Percentiles rank a stretch among this genome's conserved stretches.
Evolutionary conservation across 208 protist species (phyloP).

Genomic region (Vickermania ingenoplastis): DNA sequence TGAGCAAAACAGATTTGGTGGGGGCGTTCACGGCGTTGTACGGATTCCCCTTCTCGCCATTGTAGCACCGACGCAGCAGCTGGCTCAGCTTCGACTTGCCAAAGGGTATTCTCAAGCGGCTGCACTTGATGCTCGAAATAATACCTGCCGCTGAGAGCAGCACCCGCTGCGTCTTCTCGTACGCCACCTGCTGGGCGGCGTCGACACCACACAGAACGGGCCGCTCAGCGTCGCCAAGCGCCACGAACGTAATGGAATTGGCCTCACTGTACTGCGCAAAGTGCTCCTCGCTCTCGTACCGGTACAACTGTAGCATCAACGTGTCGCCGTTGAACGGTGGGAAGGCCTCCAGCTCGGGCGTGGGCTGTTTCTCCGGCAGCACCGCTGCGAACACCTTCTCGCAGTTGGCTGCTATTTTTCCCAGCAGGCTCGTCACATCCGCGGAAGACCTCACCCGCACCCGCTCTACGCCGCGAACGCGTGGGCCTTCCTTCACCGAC

Average conservation of each 20-base stretch:
- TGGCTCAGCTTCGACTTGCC: slow-evolving; percentile 87
- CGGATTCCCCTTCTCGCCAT: slow-evolving; percentile 77
- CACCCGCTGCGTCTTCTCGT: slow-evolving; percentile 73
- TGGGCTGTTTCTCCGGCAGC: slow-evolving; percentile 66
- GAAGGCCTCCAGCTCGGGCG: slow-evolving; percentile 67
- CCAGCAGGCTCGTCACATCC: slow-evolving; percentile 48
- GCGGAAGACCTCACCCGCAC: slow-evolving; percentile 28
- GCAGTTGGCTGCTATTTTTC: slow-evolving; percentile 70
- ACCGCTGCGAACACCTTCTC: slow-evolving; percentile 64
- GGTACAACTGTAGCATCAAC: slow-evolving; percentile 75
- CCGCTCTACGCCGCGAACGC: slow-evolving; percentile 73
- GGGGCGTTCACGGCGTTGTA: slow-evolving; percentile 59
- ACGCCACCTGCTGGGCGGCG: slow-evolving; percentile 36
- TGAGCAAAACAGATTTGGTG: slow-evolving; percentile 70
- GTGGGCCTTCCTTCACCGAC: slow-evolving; percentile 80
- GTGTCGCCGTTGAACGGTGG: slow-evolving; percentile 80
- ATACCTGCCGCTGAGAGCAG: slow-evolving; percentile 71
- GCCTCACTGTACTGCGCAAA: slow-evolving; percentile 63
- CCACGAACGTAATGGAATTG: slow-evolving; percentile 81
- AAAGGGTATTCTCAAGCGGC: slow-evolving; percentile 85
- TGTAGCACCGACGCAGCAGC: slow-evolving; percentile 85
- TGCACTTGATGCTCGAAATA: slow-evolving; percentile 86
- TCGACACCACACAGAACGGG: slow-evolving; percentile 84
- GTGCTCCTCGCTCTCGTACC: slow-evolving; percentile 60
- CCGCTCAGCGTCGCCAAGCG: slow-evolving; percentile 75